Evolutionary conservation across 2,329 filamentous ascomycete species (phyloP).

Genomic region (Hymenoscyphus repandus): DNA sequence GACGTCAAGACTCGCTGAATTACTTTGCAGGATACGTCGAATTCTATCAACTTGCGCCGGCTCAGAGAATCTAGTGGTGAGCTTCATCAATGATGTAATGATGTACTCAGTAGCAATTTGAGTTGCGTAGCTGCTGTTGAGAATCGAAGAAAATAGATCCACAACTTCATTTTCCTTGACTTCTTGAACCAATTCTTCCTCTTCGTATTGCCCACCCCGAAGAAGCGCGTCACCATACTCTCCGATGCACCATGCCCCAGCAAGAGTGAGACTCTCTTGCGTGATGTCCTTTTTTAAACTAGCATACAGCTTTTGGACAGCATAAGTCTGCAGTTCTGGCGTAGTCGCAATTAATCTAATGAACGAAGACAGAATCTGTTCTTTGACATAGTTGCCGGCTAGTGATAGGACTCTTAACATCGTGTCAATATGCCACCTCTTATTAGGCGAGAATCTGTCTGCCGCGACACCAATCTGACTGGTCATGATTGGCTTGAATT

Average conservation of each 20-base stretch:
- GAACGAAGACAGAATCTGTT: conserved; percentile 95
- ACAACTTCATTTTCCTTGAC: conserved; percentile 87
- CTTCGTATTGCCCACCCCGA: conserved; percentile 84
- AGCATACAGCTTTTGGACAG: conserved; percentile 88
- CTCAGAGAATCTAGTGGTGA: conserved; percentile 82
- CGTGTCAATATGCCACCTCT: conserved; percentile 97
- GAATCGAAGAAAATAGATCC: conserved; percentile 84
- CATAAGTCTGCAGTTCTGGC: conserved; percentile 91
- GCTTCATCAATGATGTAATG: conserved; percentile 87
- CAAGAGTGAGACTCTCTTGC: conserved; percentile 89
- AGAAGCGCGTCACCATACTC: conserved; percentile 93
- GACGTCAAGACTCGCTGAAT: conserved; percentile 84
- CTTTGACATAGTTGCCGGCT: conserved; percentile 94
- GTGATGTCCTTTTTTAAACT: conserved; percentile 94
- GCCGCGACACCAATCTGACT: conserved; percentile 96
- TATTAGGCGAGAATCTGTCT: conserved; percentile 92
- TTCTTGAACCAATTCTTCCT: conserved; percentile 76
- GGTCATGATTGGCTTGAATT: conserved; percentile 98
- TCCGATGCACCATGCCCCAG: conserved; percentile 95
- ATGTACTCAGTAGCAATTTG: conserved; percentile 95
- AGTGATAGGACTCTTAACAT: conserved; percentile 91
- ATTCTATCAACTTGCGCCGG: conserved; percentile 81
- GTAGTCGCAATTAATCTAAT: conserved; percentile 93
- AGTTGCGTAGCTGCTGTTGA: conserved; percentile 91
- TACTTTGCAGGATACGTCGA: conserved; percentile 67